Percentiles rank a stretch among this genome's conserved stretches.
Evolutionary conservation across 441 rosid genomes (phyloP).

Genomic region (Adansonia madagascariensis): DNA sequence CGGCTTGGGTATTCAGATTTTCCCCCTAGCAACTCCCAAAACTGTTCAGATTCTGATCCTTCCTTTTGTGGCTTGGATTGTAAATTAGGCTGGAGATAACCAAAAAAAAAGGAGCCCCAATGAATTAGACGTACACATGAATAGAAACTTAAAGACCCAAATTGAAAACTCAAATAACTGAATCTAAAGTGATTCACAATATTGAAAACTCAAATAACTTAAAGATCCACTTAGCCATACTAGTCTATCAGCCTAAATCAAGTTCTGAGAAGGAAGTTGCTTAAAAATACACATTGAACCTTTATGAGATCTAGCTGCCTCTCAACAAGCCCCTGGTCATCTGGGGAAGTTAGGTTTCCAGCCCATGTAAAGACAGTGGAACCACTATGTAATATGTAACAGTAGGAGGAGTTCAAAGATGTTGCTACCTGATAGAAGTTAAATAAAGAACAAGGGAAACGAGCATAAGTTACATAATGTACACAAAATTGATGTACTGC

Average conservation of each 20-base stretch:
- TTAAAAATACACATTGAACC: constrained; percentile 44
- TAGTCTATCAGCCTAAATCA: constrained; percentile 23
- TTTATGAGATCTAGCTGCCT: constrained; percentile 89
- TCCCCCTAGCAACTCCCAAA: constrained; percentile 92
- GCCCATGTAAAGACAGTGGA: constrained; percentile 88
- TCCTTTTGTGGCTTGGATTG: constrained; percentile 87
- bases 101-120: constrained; percentile 7
- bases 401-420: constrained; percentile 86
- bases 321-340: constrained; percentile 84
- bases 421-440: constrained; percentile 59
- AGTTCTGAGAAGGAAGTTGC: constrained; percentile 20
- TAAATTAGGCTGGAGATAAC: constrained; percentile 70
- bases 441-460: constrained; percentile 13
- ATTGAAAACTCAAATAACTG: too few relatives aligned
- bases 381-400: constrained; percentile 81
- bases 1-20: constrained; percentile 82
- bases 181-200: background rate
- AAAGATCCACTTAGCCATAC: constrained; percentile 2
- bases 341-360: constrained; percentile 81
- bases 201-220: background rate
- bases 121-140: background rate
- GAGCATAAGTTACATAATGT: constrained; percentile 15
- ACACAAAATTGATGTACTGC: background rate
- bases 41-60: constrained; percentile 88
- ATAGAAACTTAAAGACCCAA: too few relatives aligned